A percentile compares a stretch with the other conserved stretches of the same genome.
Evolutionary conservation across 805 yeast species (phyloP).

Genomic region (Wickerhamiella shivajii): DNA sequence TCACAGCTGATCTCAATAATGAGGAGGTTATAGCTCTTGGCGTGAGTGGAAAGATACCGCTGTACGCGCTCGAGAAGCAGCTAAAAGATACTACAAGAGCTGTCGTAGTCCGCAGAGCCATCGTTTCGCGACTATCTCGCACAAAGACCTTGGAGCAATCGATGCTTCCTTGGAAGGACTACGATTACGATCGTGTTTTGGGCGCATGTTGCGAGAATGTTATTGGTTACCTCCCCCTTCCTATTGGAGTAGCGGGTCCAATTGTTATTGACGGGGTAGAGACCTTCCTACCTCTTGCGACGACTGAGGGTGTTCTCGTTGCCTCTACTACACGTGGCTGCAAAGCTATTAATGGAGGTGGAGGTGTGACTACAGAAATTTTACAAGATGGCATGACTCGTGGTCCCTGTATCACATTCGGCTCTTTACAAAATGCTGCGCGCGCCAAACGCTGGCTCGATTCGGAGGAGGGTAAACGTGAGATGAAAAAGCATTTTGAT

Average conservation of each 20-base stretch:
- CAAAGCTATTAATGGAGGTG: slow-evolving; percentile 93
- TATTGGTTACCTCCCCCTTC: slow-evolving; percentile 90
- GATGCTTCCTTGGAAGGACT: slow-evolving; percentile 63
- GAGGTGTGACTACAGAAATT: slow-evolving; percentile 84
- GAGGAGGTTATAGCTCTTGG: slow-evolving; percentile 64
- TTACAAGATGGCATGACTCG: slow-evolving; percentile 98
- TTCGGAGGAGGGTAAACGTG: slow-evolving; percentile 79
- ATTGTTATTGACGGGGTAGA: slow-evolving; percentile 77
- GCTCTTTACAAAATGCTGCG: slow-evolving; percentile 73
- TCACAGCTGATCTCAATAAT: slow-evolving; percentile 47
- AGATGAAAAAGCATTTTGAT: slow-evolving; percentile 77
- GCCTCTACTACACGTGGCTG: slow-evolving; percentile 99
- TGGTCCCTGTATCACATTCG: slow-evolving; percentile 94
- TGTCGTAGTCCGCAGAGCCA: slow-evolving; percentile 79
- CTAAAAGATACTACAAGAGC: slow-evolving; percentile 83
- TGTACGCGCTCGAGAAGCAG: slow-evolving; percentile 89
- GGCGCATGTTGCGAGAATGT: slow-evolving; percentile 99
- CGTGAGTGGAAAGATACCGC: slow-evolving; percentile 63
- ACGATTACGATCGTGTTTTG: slow-evolving; percentile 89
- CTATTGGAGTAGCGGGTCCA: slow-evolving; percentile 98
- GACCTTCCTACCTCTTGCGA: slow-evolving; percentile 94
- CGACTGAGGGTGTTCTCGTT: slow-evolving; percentile 96
- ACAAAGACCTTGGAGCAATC: slow-evolving; percentile 64
- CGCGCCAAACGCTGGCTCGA: slow-evolving; percentile 92
- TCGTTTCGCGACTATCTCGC: slow-evolving; percentile 70